phyloP scores from a whole-genome alignment of 2,329 filamentous ascomycete species.

The Ceratocystis diversiconidia region DNA sequence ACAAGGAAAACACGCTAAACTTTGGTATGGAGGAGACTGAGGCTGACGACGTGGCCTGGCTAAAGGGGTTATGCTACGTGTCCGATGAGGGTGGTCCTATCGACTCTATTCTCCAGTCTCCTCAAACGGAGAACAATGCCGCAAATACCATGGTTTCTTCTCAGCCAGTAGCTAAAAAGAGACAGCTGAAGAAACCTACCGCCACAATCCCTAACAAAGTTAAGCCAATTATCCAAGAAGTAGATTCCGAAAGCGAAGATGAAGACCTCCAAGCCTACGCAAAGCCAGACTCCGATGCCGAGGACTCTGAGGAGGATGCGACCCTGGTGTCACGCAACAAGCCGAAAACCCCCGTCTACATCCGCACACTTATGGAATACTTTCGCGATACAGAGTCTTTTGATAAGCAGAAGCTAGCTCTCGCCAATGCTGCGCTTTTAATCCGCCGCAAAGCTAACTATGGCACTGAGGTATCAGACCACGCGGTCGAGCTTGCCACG shows the following conservation, averaged over 20 bases:
- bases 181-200: constrained; percentile 24
- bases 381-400: constrained; percentile 71
- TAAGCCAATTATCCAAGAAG: constrained; percentile 48
- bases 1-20: constrained; percentile 60
- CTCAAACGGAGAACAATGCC: constrained; percentile 16
- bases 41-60: constrained; percentile 59
- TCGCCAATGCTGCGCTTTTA: constrained; percentile 61
- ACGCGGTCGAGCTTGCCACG: constrained; percentile 66
- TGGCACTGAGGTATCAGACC: constrained; percentile 74
- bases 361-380: constrained; percentile 67
- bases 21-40: constrained; percentile 74
- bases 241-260: constrained; percentile 46
- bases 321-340: constrained; percentile 76
- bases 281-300: constrained; percentile 75
- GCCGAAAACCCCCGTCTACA: constrained; percentile 72
- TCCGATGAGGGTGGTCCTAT: constrained; percentile 49
- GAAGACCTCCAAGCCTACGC: constrained; percentile 62
- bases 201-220: constrained; percentile 23
- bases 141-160: constrained; percentile 14
- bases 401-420: constrained; percentile 67
- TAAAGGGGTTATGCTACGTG: constrained; percentile 49
- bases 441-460: constrained; percentile 82
- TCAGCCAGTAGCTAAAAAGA: constrained; percentile 19
- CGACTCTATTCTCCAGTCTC: constrained; percentile 32
- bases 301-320: constrained; percentile 88